Evolutionary conservation across 2,329 filamentous ascomycete genomes (phyloP), one percentile per base, ranked within the genome.

Genomic region (Monilinia polystroma): DNA sequence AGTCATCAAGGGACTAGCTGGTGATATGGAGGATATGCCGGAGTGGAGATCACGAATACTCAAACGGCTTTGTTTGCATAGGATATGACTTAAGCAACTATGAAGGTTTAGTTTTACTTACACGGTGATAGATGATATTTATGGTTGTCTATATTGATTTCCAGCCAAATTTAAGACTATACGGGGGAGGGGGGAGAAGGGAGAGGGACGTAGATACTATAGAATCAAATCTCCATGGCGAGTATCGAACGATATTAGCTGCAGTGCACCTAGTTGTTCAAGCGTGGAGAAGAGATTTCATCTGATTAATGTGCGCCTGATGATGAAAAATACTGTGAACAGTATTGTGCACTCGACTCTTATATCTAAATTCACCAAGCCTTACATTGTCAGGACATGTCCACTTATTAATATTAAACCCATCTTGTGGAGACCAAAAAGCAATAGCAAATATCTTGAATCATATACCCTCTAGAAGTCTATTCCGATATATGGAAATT

Each of bases 271-370:
- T 47, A 47, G 18, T 20, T 47, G 14, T 20, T 47, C 1, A 26
- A 7, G 2, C 3, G 1, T 45, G 29, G 0, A 23, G 1, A 35
- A 6, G 10, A 43, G 14, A 43, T 32, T 18, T 5, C 4, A 26
- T 32, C 51, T 53, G 7, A 5, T 16, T 8, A 1, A n/a, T 4
- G 1, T 26, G 18, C n/a, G 20, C 18, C 18, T 12, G 7, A 43
- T 43, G 2, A 18, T 43, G 14, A 26, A 11, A 5, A 14, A 29
- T 43, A 26, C 1, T 0, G 18, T 2, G 3, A 56, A 16, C 14
- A 12, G 14, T 41, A 3, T 10, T 3, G 8, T 41, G 0, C 7
- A 47, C 4, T 47, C 6, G 43, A 20, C 0, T 2, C 7, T 0
- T 47, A 0, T 4, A 20, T 47, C 18, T 20, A 47, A 4, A 14